Percentiles rank a stretch among this genome's conserved stretches.
These are phyloP conservation scores for Alternaria sp. DNA, from an alignment of 2,329 filamentous ascomycete species.

Conservation along the genomic window DNA sequence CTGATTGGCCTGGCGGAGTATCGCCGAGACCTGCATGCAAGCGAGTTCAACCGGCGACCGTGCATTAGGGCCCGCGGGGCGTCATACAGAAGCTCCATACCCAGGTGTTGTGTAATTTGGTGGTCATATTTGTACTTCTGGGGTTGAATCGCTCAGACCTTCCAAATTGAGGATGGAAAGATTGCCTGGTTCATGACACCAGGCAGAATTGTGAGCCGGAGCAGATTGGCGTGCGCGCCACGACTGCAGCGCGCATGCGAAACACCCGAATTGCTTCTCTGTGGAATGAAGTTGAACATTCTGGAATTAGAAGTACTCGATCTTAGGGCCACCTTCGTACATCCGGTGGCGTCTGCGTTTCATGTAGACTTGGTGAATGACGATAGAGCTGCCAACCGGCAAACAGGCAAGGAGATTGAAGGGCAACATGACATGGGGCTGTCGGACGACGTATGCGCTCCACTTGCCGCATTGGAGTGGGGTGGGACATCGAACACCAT, in stretches of 20 bases:
- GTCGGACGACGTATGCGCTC: constrained; percentile 1
- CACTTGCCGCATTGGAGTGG: constrained; percentile 6
- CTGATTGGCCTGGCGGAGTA: background rate
- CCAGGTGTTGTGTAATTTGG: background rate
- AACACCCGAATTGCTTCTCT: background rate
- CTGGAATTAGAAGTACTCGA: background rate
- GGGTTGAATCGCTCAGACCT: background rate
- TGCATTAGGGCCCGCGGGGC: background rate
- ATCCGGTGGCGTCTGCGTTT: background rate
- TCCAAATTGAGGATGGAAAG: background rate
- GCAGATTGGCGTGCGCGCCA: background rate
- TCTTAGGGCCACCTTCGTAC: background rate
- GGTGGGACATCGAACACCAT: background rate
- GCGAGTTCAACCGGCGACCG: background rate
- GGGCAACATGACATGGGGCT: background rate
- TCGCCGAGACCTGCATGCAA: background rate
- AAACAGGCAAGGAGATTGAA: background rate
- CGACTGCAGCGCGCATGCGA: background rate
- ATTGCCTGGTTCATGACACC: background rate
- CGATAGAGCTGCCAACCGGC: background rate
- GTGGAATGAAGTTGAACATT: background rate
- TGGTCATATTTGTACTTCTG: background rate
- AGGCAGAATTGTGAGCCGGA: background rate
- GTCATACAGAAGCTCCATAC: background rate
- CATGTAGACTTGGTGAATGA: background rate